Evolutionary conservation across 805 yeast genomes (phyloP).

Genomic region (Wickerhamiella spandovensis): DNA sequence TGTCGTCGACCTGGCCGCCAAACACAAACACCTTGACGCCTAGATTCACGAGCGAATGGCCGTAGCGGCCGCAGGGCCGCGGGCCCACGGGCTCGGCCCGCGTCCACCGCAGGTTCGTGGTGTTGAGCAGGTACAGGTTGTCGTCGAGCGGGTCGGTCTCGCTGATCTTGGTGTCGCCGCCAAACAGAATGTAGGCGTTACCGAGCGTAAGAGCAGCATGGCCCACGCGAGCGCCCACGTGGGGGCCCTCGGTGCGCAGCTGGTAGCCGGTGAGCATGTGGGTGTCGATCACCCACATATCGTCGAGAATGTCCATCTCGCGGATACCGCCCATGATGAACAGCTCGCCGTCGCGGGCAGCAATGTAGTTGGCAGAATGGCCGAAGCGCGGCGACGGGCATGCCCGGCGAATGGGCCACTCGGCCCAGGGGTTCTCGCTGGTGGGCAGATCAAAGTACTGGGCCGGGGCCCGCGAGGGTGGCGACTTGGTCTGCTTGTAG

Average conservation of each 20-base stretch:
- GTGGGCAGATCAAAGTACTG: constrained; percentile 3
- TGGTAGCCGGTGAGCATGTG: constrained; percentile 34
- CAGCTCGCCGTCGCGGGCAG: constrained; percentile 69
- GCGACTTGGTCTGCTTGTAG: constrained; percentile 8
- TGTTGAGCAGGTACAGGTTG: constrained; percentile 74
- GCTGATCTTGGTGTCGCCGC: constrained; percentile 78
- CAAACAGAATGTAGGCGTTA: constrained; percentile 87
- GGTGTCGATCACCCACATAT: constrained; percentile 78
- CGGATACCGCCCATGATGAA: constrained; percentile 91
- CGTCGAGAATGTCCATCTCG: constrained; percentile 87
- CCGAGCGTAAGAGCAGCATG: constrained; percentile 88
- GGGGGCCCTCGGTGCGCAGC: constrained; percentile 64
- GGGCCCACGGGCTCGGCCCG: constrained; percentile 59
- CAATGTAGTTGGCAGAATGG: constrained; percentile 68
- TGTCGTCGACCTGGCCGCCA: constrained; percentile 90
- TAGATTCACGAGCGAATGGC: constrained; percentile 75
- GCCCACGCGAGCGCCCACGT: constrained; percentile 79
- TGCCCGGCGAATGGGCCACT: constrained; percentile 23
- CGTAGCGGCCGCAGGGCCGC: constrained; percentile 86
- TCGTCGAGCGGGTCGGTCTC: constrained; percentile 73
- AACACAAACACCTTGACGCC: constrained; percentile 58
- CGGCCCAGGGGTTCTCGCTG: constrained; percentile 25
- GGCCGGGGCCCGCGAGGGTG: constrained; percentile 6
- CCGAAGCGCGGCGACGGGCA: constrained; percentile 94
- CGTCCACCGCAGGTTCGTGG: constrained; percentile 66